phyloP scores from a whole-genome alignment of 2,329 filamentous ascomycete genomes.

The Ophiocordyceps robertsii region DNA sequence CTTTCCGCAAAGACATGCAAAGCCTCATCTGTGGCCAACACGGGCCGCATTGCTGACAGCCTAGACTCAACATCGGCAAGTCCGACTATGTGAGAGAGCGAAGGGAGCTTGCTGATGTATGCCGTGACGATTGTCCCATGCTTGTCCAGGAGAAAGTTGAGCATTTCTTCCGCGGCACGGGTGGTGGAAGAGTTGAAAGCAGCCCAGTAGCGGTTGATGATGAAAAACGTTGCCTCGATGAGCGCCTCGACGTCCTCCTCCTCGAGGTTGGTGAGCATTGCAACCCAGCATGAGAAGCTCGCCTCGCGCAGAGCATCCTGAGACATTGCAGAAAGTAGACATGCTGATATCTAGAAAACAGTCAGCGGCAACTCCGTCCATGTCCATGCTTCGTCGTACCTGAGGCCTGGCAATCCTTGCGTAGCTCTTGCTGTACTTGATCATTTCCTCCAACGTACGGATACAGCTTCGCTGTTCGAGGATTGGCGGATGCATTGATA shows the following conservation, averaged over 20 bases:
- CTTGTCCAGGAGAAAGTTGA: constrained; percentile 51
- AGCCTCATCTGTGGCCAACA: constrained; percentile 33
- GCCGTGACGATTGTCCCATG: constrained; percentile 48
- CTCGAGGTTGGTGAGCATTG: constrained; percentile 61
- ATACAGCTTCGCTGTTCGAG: constrained; percentile 67
- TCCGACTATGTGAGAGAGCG: constrained; percentile 55
- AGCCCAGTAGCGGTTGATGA: constrained; percentile 72
- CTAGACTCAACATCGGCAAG: constrained; percentile 54
- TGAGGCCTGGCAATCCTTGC: constrained; percentile 75
- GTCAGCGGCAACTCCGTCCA: not conserved
- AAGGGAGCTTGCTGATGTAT: constrained; percentile 65
- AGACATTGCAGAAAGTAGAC: constrained; percentile 70
- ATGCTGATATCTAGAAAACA: constrained; percentile 64
- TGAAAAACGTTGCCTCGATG: constrained; percentile 79
- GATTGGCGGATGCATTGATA: constrained; percentile 36
- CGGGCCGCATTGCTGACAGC: constrained; percentile 49
- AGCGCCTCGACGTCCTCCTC: constrained; percentile 68
- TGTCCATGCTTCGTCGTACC: constrained; percentile 29
- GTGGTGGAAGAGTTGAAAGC: constrained; percentile 48
- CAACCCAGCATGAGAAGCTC: constrained; percentile 74
- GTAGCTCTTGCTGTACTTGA: constrained; percentile 58
- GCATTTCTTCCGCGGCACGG: constrained; percentile 43
- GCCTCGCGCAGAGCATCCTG: constrained; percentile 60
- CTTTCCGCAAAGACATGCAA: constrained; percentile 61
- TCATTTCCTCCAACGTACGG: constrained; percentile 76